Conservation (phyloP, 495 filamentous ascomycete genomes). For the Xylaria venustula region DNA sequence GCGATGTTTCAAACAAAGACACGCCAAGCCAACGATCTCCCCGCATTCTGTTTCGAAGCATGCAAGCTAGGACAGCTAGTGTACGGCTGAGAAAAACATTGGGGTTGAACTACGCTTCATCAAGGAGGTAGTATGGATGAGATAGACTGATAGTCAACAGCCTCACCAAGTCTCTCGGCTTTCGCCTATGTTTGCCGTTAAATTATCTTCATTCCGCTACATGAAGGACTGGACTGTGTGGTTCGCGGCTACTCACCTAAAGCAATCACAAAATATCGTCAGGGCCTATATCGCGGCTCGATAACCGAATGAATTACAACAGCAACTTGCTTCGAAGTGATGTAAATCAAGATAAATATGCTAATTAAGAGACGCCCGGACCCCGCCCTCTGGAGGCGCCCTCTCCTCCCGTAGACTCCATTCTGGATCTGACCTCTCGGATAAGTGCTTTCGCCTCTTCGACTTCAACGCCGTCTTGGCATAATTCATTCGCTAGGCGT, state of each 20-base stretch:
- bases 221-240: too few species aligned
- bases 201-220: too few species aligned
- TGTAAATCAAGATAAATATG: too few species aligned
- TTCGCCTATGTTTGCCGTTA: background rate
- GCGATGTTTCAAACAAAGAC: constrained; percentile 5
- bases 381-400: constrained; percentile 3
- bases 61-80: background rate
- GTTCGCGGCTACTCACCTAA: too few species aligned
- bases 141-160: background rate
- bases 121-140: background rate
- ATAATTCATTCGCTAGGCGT: constrained; percentile 83
- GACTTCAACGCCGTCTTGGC: constrained; percentile 94
- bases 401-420: constrained; percentile 51
- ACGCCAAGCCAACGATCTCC: background rate
- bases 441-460: constrained; percentile 97
- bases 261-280: background rate
- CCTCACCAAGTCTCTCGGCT: background rate
- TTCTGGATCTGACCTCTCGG: constrained; percentile 78
- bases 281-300: background rate
- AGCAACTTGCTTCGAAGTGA: too few species aligned
- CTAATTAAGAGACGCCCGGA: background rate
- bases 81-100: constrained; percentile 1
- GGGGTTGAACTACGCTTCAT: background rate
- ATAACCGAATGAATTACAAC: too few species aligned
- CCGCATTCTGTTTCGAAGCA: constrained; percentile 2